phyloP scores from a whole-genome alignment of 106 monocot species.

The Hemerocallis citrina region DNA sequence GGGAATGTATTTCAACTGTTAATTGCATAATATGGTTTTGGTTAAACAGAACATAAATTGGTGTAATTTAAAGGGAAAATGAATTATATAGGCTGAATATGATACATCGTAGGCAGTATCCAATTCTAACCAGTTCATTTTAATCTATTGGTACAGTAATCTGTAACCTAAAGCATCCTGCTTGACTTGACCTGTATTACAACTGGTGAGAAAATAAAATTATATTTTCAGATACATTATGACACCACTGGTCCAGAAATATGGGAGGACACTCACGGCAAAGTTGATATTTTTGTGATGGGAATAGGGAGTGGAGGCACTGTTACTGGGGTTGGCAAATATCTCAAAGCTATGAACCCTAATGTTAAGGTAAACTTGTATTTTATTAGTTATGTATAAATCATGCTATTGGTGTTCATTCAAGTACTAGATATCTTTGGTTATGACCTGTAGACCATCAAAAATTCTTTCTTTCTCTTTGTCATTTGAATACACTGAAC shows the following conservation, averaged over 20 bases:
- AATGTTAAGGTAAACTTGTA: conserved; percentile 55
- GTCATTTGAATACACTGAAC: not conserved
- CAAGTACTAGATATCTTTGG: not conserved
- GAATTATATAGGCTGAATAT: too few species aligned
- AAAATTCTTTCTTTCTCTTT: not conserved
- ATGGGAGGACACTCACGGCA: conserved; percentile 73
- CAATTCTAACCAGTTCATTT: too few species aligned
- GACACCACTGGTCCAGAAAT: conserved; percentile 95
- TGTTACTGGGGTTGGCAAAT: conserved; percentile 77
- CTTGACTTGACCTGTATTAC: too few species aligned
- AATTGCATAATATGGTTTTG: too few species aligned
- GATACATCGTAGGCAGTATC: too few species aligned
- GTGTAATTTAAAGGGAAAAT: too few species aligned
- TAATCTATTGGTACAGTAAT: too few species aligned
- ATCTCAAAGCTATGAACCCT: conserved; percentile 83
- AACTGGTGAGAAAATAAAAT: not conserved
- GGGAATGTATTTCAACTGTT: too few species aligned
- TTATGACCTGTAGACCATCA: not conserved
- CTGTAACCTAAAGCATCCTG: too few species aligned
- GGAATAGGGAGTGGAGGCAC: conserved; percentile 92
- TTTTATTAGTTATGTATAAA: not conserved
- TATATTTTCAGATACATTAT: conserved; percentile 50
- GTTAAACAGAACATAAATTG: too few species aligned
- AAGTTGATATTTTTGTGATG: conserved; percentile 89
- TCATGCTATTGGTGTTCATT: too few species aligned